Percentiles rank a stretch among this genome's conserved stretches.
Evolutionary conservation across 1,284 basidiomycete species (phyloP).

Genomic region (Taiwanofungus camphoratus): DNA sequence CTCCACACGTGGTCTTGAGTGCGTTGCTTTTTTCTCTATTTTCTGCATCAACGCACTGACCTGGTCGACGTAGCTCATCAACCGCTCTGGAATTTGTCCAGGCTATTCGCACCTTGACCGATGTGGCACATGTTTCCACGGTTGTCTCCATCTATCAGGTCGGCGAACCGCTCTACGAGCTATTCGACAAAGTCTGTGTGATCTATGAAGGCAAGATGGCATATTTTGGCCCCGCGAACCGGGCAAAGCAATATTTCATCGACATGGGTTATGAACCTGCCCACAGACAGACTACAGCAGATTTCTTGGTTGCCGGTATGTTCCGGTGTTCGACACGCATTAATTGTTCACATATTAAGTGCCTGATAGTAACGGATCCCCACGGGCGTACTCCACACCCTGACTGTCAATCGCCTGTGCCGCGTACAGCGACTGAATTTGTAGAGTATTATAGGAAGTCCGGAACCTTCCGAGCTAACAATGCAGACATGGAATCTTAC

Average conservation of each 20-base stretch:
- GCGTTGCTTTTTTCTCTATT: constrained; percentile 2
- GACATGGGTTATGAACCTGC: constrained; percentile 51
- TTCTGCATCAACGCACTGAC: not conserved
- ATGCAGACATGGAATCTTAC: constrained; percentile 37
- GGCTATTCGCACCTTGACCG: constrained; percentile 45
- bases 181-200: constrained; percentile 60
- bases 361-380: constrained; percentile 41
- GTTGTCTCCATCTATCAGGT: constrained; percentile 58
- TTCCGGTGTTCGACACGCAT: not conserved
- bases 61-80: constrained; percentile 34
- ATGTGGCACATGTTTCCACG: constrained; percentile 39
- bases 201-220: constrained; percentile 56
- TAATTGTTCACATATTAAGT: constrained; percentile 11
- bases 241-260: constrained; percentile 52
- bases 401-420: constrained; percentile 35
- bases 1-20: constrained; percentile 40
- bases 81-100: constrained; percentile 53
- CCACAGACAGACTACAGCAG: constrained; percentile 48
- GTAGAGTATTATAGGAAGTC: constrained; percentile 38
- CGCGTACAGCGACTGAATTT: constrained; percentile 42
- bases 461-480: constrained; percentile 30
- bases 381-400: constrained; percentile 34
- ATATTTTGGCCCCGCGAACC: constrained; percentile 48
- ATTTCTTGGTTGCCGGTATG: constrained; percentile 44
- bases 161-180: constrained; percentile 37